Evolutionary conservation across 148 eudicot species (phyloP).

Genomic region (Polygonum maritimum): DNA sequence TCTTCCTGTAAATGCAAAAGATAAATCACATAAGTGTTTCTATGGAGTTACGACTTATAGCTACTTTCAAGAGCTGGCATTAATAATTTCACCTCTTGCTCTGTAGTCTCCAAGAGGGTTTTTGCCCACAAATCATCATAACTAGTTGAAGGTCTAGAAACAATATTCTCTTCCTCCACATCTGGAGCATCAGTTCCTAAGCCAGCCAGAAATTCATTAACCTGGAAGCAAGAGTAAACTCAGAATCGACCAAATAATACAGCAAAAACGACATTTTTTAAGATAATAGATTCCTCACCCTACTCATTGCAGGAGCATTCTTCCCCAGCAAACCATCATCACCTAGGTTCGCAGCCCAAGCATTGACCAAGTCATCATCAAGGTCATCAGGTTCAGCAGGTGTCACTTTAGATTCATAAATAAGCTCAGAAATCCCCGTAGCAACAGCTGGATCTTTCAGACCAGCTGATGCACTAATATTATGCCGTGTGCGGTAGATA

Average conservation of each 20-base stretch:
- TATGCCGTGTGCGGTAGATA: slow-evolving; percentile 83
- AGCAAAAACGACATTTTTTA: neutral
- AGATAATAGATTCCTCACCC: slow-evolving; percentile 43
- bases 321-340: slow-evolving; percentile 88
- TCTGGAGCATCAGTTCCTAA: slow-evolving; percentile 99
- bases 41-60: neutral
- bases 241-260: neutral
- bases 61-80: neutral
- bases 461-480: slow-evolving; percentile 77
- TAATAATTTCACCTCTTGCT: slow-evolving; percentile 47
- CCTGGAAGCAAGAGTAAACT: slow-evolving; percentile 33
- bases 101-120: slow-evolving; percentile 82
- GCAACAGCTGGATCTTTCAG: slow-evolving; percentile 89
- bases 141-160: slow-evolving; percentile 76
- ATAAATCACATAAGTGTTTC: neutral
- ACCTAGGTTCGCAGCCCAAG: slow-evolving; percentile 96
- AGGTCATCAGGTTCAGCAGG: slow-evolving; percentile 53
- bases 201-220: slow-evolving; percentile 95
- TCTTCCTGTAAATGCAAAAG: slow-evolving; percentile 44
- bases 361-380: slow-evolving; percentile 95
- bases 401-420: slow-evolving; percentile 64
- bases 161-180: slow-evolving; percentile 78
- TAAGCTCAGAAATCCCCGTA: slow-evolving; percentile 89
- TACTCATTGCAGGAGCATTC: slow-evolving; percentile 90
- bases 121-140: slow-evolving; percentile 99